A percentile compares a stretch with the other conserved stretches of the same genome.
phyloP scores from a whole-genome alignment of 805 yeast species.

The Lipomyces sp. region DNA sequence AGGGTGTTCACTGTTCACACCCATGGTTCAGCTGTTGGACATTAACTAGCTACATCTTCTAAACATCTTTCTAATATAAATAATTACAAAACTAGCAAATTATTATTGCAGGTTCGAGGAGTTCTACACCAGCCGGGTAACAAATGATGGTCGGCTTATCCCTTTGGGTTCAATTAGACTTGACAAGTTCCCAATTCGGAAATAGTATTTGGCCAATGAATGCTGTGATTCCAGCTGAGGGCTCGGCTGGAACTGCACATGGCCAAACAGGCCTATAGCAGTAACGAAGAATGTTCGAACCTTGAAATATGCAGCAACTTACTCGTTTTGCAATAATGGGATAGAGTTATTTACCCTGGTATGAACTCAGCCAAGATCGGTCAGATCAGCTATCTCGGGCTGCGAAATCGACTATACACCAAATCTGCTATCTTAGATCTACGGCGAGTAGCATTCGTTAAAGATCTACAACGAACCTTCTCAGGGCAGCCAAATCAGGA shows the following conservation, averaged over 20 bases:
- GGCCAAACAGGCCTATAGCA: no score
- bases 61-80: no score
- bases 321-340: neutral
- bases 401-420: neutral
- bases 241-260: neutral
- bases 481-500: conserved; percentile 8
- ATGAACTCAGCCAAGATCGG: conserved; percentile 9
- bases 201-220: neutral
- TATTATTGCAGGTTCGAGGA: no score
- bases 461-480: conserved; percentile 5
- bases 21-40: no score
- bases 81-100: no score
- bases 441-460: neutral
- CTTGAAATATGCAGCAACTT: no score
- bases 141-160: no score
- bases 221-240: neutral
- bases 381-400: conserved; percentile 6
- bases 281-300: no score
- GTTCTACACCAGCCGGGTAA: no score
- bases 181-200: neutral
- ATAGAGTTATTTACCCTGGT: conserved; percentile 12
- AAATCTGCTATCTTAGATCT: neutral
- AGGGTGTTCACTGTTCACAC: no score
- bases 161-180: no score
- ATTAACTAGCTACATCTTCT: no score